Evolutionary conservation across 345 rosid genomes (phyloP).

Genomic region (Pseudoturritis turrita): DNA sequence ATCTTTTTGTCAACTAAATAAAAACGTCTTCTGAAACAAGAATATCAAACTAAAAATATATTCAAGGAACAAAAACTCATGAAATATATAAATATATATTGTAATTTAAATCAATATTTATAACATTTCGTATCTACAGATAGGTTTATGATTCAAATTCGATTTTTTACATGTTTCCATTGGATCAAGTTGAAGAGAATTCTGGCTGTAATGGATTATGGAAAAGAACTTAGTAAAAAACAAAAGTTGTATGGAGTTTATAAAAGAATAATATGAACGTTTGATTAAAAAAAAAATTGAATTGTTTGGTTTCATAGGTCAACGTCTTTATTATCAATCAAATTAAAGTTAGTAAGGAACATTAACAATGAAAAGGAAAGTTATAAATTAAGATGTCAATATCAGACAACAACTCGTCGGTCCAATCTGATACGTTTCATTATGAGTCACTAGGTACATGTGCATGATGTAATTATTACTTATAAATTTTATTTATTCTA

Average conservation of each 20-base stretch:
- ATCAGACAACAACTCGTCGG: conserved; percentile 29
- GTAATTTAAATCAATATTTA: too few relatives aligned
- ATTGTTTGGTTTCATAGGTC: conserved; percentile 18
- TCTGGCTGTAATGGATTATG: neutral
- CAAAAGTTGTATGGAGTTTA: neutral
- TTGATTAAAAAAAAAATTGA: neutral
- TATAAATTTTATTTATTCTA: neutral
- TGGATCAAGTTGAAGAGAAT: neutral
- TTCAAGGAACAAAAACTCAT: too few relatives aligned
- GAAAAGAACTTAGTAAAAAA: neutral
- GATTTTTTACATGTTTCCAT: neutral
- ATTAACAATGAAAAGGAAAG: conserved; percentile 28
- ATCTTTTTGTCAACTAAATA: too few relatives aligned
- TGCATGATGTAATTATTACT: conserved; percentile 31
- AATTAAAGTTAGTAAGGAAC: conserved; percentile 15
- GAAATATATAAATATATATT: too few relatives aligned
- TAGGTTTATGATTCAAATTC: neutral
- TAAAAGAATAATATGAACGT: neutral
- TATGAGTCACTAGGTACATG: conserved; percentile 20
- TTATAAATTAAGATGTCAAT: conserved; percentile 29
- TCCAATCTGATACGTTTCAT: conserved; percentile 16
- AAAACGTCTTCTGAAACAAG: too few relatives aligned
- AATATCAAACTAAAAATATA: too few relatives aligned
- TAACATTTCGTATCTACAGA: too few relatives aligned
- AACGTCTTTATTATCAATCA: conserved; percentile 26